phyloP scores from a whole-genome alignment of 1,284 basidiomycete genomes.

The Schizophyllum amplum region DNA sequence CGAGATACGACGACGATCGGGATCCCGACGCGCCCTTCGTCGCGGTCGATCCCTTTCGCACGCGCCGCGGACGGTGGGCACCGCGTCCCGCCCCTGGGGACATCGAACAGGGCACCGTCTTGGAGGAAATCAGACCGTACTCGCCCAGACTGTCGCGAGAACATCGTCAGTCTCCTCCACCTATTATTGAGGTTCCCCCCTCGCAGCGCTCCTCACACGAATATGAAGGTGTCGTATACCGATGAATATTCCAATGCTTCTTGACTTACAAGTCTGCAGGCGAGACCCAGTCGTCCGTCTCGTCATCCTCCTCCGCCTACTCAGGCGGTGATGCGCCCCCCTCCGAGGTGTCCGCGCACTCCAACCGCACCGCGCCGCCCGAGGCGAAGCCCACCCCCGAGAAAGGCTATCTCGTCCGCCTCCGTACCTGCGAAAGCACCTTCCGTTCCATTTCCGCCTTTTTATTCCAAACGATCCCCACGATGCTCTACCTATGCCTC shows the following conservation, averaged over 20 bases:
- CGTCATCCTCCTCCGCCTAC: neutral
- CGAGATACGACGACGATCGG: neutral
- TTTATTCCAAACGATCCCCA: slow-evolving; percentile 57
- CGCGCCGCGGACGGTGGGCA: neutral
- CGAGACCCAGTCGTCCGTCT: neutral
- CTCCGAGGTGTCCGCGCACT: neutral
- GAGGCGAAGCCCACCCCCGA: neutral
- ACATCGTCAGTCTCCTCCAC: neutral
- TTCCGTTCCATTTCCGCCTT: slow-evolving; percentile 46
- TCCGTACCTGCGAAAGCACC: neutral
- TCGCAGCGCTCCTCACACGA: neutral
- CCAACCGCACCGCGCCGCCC: neutral
- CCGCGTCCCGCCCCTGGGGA: neutral
- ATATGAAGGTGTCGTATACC: neutral
- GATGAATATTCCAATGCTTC: no score
- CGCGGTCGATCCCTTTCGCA: neutral
- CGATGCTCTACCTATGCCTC: slow-evolving; percentile 41
- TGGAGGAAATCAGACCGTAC: neutral
- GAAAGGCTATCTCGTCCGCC: neutral
- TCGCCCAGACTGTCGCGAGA: neutral
- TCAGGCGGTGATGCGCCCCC: neutral
- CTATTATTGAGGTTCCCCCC: neutral
- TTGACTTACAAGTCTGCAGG: neutral
- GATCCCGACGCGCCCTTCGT: neutral
- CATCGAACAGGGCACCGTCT: neutral